Base-by-base conservation (phyloP, 257 asterid genomes). In the Scutellaria minor region DNA sequence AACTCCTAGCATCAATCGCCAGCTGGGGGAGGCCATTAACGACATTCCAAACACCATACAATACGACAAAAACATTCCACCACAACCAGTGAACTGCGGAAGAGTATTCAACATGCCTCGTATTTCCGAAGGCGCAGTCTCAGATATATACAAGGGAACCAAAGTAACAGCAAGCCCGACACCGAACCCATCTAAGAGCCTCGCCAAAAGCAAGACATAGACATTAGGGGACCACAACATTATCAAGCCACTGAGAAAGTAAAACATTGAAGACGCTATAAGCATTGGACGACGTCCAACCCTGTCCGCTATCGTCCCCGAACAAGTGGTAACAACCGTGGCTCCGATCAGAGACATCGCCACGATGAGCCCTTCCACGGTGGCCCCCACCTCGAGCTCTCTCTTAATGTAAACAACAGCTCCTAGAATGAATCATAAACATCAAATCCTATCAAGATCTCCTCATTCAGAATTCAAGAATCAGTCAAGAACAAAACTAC, bases 141-240 rank as follows among this genome's bases (percentile, higher is more conserved):
- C 97, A 12, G 96, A 90, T 66, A 88, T 88, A 52, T 90, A 88
- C n/a, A 90, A 83, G 35, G 97, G 97, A 40, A 90, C 88, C 6
- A 90, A 63, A 51, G 96, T 90, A 41, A 86, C 93, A 4, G 96
- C 97, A 37, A 90, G 88, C 9, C 97, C 97, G 13, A 90, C 60
- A 44, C 90, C 96, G 73, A 90, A 88, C 7, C 97, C 97, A 73
- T 90, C 91, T 72, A 88, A 72, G 0, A 90, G 90, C 82, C 97
- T 86, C 14, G 90, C 97, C 15, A 86, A 68, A 54, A 90, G 95
- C 37, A 90, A 68, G 48, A 88, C 85, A 46, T 86, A 88, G 40
- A 90, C 93, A 63, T 88, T 88, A 62, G 97, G 97, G 0, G 97
- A 86, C 97, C 97, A 90, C 22, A 90, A 61, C 97, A 90, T 90